A percentile compares a stretch with the other conserved stretches of the same genome.
Evolutionary conservation across 345 rosid species (phyloP).

Genomic region (Linum lewisii): DNA sequence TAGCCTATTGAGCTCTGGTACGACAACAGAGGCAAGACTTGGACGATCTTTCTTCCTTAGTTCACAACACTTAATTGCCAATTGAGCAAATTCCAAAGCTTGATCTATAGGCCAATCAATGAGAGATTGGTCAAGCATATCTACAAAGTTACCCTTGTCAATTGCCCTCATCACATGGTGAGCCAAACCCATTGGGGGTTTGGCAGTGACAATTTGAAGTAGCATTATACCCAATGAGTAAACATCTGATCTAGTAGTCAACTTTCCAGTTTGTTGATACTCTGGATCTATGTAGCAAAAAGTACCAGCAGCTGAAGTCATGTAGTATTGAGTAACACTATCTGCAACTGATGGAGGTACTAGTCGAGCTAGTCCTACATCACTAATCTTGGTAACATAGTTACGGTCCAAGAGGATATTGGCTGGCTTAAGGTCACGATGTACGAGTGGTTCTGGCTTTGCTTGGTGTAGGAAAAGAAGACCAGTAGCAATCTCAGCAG

Average conservation of each 20-base stretch:
- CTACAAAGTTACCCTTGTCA: constrained; percentile 46
- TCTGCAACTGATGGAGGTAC: constrained; percentile 78
- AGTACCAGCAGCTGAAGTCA: constrained; percentile 93
- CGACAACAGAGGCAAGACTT: constrained; percentile 51
- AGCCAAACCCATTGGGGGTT: constrained; percentile 75
- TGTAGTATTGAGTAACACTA: constrained; percentile 68
- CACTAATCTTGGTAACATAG: constrained; percentile 82
- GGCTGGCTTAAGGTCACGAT: constrained; percentile 88
- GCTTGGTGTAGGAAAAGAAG: constrained; percentile 89
- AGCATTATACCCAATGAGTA: constrained; percentile 79
- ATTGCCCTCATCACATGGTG: constrained; percentile 66
- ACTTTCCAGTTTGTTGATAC: constrained; percentile 79
- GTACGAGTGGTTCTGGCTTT: constrained; percentile 95
- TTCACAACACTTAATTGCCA: constrained; percentile 58
- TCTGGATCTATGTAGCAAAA: constrained; percentile 91
- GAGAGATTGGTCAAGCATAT: constrained; percentile 55
- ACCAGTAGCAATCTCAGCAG: constrained; percentile 75
- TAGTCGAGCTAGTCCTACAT: constrained; percentile 85
- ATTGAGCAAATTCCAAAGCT: constrained; percentile 44
- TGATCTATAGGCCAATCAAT: constrained; percentile 75
- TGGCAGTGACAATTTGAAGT: constrained; percentile 76
- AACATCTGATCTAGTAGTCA: constrained; percentile 71
- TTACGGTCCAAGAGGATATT: constrained; percentile 79
- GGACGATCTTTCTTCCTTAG: constrained; percentile 81
- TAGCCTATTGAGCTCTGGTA: constrained; percentile 65